phyloP scores from a whole-genome alignment of 371 early-diverging fungal genomes.

The Apophysomyces sp. region DNA sequence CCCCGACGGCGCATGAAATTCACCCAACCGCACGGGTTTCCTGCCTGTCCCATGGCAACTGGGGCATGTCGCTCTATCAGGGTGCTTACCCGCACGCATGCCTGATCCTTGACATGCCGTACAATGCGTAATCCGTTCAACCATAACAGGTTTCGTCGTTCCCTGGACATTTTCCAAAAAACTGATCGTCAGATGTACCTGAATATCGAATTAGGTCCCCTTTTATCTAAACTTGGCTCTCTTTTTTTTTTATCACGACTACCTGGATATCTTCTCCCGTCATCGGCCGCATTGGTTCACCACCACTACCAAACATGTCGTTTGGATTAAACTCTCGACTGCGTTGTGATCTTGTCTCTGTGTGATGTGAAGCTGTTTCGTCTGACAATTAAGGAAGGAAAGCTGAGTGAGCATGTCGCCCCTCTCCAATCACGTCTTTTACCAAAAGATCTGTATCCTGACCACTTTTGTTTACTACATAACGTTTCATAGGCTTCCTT shows the following conservation, averaged over 20 bases:
- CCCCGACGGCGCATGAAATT: constrained; percentile 78
- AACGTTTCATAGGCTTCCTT: constrained; percentile 95
- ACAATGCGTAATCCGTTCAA: constrained; percentile 68
- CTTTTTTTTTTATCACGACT: background rate
- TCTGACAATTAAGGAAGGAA: too few species aligned
- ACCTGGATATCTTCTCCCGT: constrained; percentile 53
- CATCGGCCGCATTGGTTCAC: constrained; percentile 18
- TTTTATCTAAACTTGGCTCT: background rate
- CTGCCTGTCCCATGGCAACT: constrained; percentile 84
- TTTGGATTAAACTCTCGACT: constrained; percentile 57
- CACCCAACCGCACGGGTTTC: constrained; percentile 62
- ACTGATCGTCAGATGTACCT: constrained; percentile 51
- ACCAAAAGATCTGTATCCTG: background rate
- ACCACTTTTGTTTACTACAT: constrained; percentile 77
- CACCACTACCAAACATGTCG: constrained; percentile 59
- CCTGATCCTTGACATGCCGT: constrained; percentile 79
- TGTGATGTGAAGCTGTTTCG: background rate
- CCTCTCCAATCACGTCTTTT: too few species aligned
- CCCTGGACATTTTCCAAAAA: constrained; percentile 94
- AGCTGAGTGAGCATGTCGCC: too few species aligned
- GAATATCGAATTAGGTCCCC: background rate
- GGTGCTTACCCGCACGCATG: constrained; percentile 62
- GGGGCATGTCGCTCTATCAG: constrained; percentile 54
- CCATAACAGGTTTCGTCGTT: constrained; percentile 56
- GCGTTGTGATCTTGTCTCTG: background rate